Percentiles rank a stretch among this genome's conserved stretches.
phyloP scores from a whole-genome alignment of 495 filamentous ascomycete species.

The Glarea lozoyensis region DNA sequence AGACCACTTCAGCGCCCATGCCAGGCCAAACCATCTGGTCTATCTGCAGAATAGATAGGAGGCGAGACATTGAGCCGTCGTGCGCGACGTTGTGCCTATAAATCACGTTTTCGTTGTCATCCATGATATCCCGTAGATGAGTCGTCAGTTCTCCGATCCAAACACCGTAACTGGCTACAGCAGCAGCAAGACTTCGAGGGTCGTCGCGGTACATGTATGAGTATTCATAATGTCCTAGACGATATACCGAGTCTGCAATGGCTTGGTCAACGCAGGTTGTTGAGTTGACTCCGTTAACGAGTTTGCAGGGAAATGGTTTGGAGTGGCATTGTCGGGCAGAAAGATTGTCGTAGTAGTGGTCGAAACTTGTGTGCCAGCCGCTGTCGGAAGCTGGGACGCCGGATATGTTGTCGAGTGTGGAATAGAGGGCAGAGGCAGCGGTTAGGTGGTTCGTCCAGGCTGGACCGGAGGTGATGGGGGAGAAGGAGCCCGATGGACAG shows the following conservation, averaged over 20 bases:
- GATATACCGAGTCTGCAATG: constrained; percentile 51
- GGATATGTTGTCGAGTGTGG: constrained; percentile 47
- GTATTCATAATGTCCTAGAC: constrained; percentile 64
- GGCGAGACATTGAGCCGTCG: constrained; percentile 52
- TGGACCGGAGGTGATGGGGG: constrained; percentile 28
- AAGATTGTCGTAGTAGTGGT: constrained; percentile 70
- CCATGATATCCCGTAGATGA: constrained; percentile 41
- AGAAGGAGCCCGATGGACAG: constrained; percentile 40
- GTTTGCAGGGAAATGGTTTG: constrained; percentile 52
- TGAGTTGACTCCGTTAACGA: constrained; percentile 29
- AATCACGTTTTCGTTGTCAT: constrained; percentile 27
- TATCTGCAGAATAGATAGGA: constrained; percentile 57
- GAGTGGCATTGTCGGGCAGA: constrained; percentile 58
- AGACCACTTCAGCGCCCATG: constrained; percentile 61
- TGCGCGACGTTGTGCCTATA: constrained; percentile 65
- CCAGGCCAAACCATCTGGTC: constrained; percentile 68
- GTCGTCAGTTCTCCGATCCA: constrained; percentile 55
- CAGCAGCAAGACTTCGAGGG: constrained; percentile 43
- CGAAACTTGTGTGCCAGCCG: constrained; percentile 53
- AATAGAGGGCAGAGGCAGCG: constrained; percentile 39
- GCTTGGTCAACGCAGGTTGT: constrained; percentile 46
- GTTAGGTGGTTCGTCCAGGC: constrained; percentile 50
- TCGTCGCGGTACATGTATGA: constrained; percentile 56
- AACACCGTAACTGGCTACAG: constrained; percentile 46
- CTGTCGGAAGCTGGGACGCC: constrained; percentile 42